Conservation (phyloP, 257 asterid species). For the Lycium ferocissimum region DNA sequence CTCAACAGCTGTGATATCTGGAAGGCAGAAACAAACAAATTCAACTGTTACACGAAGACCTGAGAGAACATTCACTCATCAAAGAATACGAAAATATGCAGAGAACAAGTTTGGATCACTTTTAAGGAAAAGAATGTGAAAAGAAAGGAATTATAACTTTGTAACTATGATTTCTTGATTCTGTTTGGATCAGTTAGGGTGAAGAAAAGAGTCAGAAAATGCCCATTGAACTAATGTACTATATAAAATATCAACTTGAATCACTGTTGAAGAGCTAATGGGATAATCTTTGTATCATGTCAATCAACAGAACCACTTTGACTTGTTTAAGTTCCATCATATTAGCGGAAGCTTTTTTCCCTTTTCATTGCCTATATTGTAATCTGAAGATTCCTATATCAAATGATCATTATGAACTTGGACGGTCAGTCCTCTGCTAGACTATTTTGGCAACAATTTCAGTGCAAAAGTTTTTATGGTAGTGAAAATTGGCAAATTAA, state of each 20-base stretch:
- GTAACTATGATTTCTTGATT: background rate
- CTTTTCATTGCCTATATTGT: background rate
- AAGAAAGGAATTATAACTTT: background rate
- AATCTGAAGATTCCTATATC: background rate
- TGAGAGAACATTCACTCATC: background rate
- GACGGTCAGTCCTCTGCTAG: background rate
- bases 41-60: background rate
- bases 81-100: background rate
- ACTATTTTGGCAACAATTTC: constrained; percentile 13
- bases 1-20: constrained; percentile 63
- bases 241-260: background rate
- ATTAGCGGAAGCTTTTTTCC: background rate
- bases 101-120: background rate
- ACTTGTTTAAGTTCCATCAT: background rate
- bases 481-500: background rate
- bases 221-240: background rate
- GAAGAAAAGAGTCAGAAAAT: background rate
- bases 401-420: constrained; percentile 3
- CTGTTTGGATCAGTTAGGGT: background rate
- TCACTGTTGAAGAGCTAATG: background rate
- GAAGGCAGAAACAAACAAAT: constrained; percentile 29
- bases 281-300: background rate
- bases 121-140: background rate
- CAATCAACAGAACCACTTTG: background rate
- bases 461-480: background rate